Conservation (phyloP, 2,329 filamentous ascomycete species). For the Colletotrichum liriopes region DNA sequence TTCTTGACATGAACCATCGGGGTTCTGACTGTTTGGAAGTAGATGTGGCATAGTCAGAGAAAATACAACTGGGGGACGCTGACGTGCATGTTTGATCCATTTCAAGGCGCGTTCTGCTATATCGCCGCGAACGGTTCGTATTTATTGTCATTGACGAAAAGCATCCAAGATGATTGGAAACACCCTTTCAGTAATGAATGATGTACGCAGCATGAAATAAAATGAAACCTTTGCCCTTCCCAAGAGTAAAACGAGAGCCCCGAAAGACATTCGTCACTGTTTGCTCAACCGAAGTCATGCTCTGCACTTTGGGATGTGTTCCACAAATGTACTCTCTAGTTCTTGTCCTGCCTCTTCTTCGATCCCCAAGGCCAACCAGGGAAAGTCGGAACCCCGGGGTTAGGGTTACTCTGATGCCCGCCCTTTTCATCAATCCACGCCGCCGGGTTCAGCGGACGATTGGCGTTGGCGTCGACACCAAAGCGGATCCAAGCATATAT, state of each 20-base stretch:
- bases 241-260: background rate
- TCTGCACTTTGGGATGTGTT: no score
- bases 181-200: background rate
- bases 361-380: background rate
- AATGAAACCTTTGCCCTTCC: background rate
- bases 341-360: background rate
- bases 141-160: background rate
- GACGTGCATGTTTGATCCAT: background rate
- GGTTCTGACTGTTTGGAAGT: background rate
- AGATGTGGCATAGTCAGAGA: background rate
- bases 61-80: background rate
- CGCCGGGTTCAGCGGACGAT: constrained; percentile 44
- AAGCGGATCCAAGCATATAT: constrained; percentile 70
- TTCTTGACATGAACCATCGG: no score
- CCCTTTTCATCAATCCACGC: constrained; percentile 32
- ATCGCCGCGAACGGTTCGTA: no score
- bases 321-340: background rate
- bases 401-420: constrained; percentile 17
- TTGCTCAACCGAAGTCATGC: no score
- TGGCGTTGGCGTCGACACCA: constrained; percentile 59
- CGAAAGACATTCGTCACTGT: background rate
- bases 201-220: background rate
- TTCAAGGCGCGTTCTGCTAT: background rate
- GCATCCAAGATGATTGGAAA: background rate
- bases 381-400: background rate